phyloP scores from a whole-genome alignment of 2,329 filamentous ascomycete species.

The Coleophoma eucalyptorum region DNA sequence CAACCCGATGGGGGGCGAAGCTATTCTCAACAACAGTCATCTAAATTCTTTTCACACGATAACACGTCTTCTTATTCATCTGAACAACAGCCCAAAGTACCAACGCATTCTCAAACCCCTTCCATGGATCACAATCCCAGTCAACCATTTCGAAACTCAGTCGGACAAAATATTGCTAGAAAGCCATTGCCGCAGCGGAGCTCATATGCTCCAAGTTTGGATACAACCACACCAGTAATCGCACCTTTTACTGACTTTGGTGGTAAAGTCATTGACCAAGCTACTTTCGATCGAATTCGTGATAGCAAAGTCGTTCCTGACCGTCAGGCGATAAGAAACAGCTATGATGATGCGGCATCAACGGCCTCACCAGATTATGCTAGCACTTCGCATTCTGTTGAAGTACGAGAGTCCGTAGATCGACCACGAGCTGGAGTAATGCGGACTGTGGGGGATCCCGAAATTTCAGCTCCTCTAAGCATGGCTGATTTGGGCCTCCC shows the following conservation, averaged over 20 bases:
- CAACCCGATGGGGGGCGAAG: constrained; percentile 1
- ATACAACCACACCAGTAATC: constrained; percentile 34
- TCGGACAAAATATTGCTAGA: constrained; percentile 40
- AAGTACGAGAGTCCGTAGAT: constrained; percentile 48
- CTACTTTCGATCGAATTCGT: constrained; percentile 37
- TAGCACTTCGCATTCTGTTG: constrained; percentile 43
- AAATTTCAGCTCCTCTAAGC: constrained; percentile 6
- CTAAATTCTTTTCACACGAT: constrained; percentile 5
- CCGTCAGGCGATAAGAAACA: constrained; percentile 32
- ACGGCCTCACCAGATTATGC: constrained; percentile 73
- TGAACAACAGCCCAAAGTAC: constrained; percentile 1
- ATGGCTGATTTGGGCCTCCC: constrained; percentile 47
- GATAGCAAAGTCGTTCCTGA: constrained; percentile 11
- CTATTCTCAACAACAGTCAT: constrained; percentile 11
- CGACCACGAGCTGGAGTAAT: constrained; percentile 74
- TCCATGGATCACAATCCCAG: constrained; percentile 18
- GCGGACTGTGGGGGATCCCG: constrained; percentile 62
- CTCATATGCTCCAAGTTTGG: constrained; percentile 32
- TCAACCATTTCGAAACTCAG: constrained; percentile 27
- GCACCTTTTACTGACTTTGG: constrained; percentile 35
- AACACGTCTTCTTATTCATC: constrained; percentile 1
- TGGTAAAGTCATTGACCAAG: constrained; percentile 39
- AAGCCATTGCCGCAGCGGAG: constrained; percentile 46
- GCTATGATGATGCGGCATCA: constrained; percentile 60
- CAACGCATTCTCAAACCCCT: constrained; percentile 12